phyloP scores from a whole-genome alignment of 805 yeast genomes.

The Nakazawaea pomicola region DNA sequence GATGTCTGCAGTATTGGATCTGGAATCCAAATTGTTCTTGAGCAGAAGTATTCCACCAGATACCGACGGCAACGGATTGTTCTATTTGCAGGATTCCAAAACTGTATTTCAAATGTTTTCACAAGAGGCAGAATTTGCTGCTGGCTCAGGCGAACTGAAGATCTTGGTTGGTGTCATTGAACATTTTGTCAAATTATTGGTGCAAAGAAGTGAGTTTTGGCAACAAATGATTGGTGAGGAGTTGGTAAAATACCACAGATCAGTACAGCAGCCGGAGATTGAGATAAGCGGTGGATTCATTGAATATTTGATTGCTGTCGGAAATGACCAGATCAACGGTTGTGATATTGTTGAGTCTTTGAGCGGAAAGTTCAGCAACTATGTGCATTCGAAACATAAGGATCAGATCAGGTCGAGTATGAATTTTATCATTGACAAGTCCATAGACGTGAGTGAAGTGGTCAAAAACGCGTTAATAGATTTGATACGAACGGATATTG shows the following conservation, averaged over 20 bases:
- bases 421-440: constrained; percentile 70
- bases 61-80: constrained; percentile 55
- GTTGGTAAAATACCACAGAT: constrained; percentile 28
- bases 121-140: constrained; percentile 88
- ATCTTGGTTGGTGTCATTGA: constrained; percentile 75
- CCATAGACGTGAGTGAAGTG: constrained; percentile 66
- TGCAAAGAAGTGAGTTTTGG: constrained; percentile 62
- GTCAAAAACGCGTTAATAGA: constrained; percentile 51
- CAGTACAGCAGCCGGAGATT: constrained; percentile 26
- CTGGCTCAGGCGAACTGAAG: constrained; percentile 76
- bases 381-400: constrained; percentile 60
- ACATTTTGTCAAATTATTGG: constrained; percentile 58
- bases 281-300: constrained; percentile 67
- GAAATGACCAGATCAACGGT: constrained; percentile 76
- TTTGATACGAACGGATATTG: constrained; percentile 69
- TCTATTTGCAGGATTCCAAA: constrained; percentile 71
- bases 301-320: constrained; percentile 78
- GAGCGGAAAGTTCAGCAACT: constrained; percentile 56
- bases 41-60: constrained; percentile 66
- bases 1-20: constrained; percentile 64
- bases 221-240: constrained; percentile 48
- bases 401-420: constrained; percentile 53
- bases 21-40: constrained; percentile 61
- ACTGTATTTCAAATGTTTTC: constrained; percentile 76
- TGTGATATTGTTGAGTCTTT: constrained; percentile 69